A percentile compares a stretch with the other conserved stretches of the same genome.
These are phyloP conservation scores for Mycena chlorophos DNA, from an alignment of 768 basidiomycete genomes.

Conservation along the genomic window DNA sequence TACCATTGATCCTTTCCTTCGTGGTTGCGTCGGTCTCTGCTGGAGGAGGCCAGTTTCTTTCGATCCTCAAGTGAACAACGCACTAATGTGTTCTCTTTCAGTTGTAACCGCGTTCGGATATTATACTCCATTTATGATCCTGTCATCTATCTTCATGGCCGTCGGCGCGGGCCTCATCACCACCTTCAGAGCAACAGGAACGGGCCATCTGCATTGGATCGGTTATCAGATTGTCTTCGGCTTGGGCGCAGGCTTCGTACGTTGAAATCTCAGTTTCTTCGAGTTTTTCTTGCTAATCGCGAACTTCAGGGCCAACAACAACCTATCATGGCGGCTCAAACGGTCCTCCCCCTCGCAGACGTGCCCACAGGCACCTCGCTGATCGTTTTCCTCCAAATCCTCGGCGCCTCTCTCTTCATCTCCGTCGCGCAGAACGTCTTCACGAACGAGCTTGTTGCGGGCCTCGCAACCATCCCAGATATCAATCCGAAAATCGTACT, in stretches of 20 bases:
- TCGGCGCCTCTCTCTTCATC: conserved; percentile 15
- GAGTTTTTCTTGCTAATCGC: neutral
- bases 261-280: neutral
- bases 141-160: conserved; percentile 31
- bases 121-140: conserved; percentile 32
- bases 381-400: conserved; percentile 18
- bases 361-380: conserved; percentile 11
- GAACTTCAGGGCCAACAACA: conserved; percentile 6
- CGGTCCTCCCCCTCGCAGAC: conserved; percentile 8
- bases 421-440: conserved; percentile 19
- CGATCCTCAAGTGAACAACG: neutral
- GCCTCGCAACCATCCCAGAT: neutral
- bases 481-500: neutral
- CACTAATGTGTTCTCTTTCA: neutral
- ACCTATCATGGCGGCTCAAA: conserved; percentile 17
- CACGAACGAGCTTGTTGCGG: neutral
- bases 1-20: conserved; percentile 36
- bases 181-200: conserved; percentile 24
- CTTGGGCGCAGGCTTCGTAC: conserved; percentile 28
- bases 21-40: conserved; percentile 39
- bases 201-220: conserved; percentile 15
- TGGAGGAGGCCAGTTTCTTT: conserved; percentile 25
- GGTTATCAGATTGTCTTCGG: conserved; percentile 25
- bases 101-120: conserved; percentile 31
- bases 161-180: conserved; percentile 38